Conservation (phyloP, 768 basidiomycete species). For the Rhodotorula graminis region DNA sequence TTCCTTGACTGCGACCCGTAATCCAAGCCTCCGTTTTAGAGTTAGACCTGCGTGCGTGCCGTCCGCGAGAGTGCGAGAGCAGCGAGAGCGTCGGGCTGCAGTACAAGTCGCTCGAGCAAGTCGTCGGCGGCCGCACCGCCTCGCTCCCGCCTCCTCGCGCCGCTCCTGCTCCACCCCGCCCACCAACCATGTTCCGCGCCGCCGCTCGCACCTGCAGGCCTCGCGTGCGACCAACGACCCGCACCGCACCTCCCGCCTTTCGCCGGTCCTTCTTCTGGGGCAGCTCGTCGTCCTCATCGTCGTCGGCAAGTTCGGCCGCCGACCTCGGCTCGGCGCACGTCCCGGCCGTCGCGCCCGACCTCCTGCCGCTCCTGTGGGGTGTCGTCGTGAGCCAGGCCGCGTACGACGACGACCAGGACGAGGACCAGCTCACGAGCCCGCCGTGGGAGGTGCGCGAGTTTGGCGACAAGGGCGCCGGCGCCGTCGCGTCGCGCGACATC, state of each 20-base stretch:
- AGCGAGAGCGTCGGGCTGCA: too few relatives aligned
- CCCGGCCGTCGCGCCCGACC: not conserved
- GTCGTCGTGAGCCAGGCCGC: conserved; percentile 20
- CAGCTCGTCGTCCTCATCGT: not conserved
- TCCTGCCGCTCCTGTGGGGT: conserved; percentile 24
- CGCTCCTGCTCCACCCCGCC: too few relatives aligned
- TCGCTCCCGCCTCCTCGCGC: not conserved
- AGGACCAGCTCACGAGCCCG: conserved; percentile 8
- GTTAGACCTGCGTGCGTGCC: not conserved
- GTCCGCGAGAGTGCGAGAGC: too few relatives aligned
- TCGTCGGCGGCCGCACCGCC: not conserved
- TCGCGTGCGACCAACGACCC: not conserved
- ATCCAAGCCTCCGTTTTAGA: not conserved
- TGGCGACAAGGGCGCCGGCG: conserved; percentile 25
- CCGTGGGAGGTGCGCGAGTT: conserved; percentile 16
- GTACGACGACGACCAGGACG: conserved; percentile 11
- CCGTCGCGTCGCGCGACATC: conserved; percentile 15
- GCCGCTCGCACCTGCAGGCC: not conserved
- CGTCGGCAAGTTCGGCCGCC: not conserved
- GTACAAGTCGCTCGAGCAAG: too few relatives aligned
- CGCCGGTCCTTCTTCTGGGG: conserved; percentile 15
- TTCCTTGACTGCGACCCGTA: not conserved
- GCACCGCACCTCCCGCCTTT: not conserved
- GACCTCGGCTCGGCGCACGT: conserved; percentile 23
- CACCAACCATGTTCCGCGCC: not conserved